phyloP scores from a whole-genome alignment of 2,329 filamentous ascomycete genomes.

The Trichothecium sympodiale region DNA sequence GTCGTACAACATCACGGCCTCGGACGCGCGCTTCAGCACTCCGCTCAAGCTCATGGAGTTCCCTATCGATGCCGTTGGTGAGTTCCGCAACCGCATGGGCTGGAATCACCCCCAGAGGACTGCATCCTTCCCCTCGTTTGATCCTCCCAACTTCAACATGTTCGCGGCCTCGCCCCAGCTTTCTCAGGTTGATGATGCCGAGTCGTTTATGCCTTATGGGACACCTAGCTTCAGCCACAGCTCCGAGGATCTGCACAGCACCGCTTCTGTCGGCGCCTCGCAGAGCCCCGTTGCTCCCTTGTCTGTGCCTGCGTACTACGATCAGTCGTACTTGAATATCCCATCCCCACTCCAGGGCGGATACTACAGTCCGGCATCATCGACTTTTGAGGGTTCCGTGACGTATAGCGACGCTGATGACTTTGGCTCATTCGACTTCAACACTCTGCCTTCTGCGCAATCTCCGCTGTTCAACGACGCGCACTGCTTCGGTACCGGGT shows the following conservation, averaged over 20 bases:
- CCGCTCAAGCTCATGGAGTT: conserved; percentile 61
- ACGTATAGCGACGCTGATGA: conserved; percentile 54
- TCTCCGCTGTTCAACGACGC: conserved; percentile 34
- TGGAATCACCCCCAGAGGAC: conserved; percentile 51
- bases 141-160: conserved; percentile 42
- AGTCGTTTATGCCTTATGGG: conserved; percentile 40
- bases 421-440: conserved; percentile 36
- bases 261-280: conserved; percentile 32
- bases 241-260: conserved; percentile 48
- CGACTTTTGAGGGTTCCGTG: conserved; percentile 50
- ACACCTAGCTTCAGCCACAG: conserved; percentile 54
- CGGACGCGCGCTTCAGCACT: conserved; percentile 47
- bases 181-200: conserved; percentile 9
- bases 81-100: conserved; percentile 60
- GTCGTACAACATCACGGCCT: conserved; percentile 51
- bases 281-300: conserved; percentile 42
- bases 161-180: conserved; percentile 32
- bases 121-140: conserved; percentile 49
- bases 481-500: conserved; percentile 38
- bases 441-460: conserved; percentile 29
- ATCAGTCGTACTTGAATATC: conserved; percentile 49
- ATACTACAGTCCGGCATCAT: conserved; percentile 51
- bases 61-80: conserved; percentile 56
- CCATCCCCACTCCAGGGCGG: conserved; percentile 50
- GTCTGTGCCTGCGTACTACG: conserved; percentile 36